Evolutionary conservation across 805 yeast species (phyloP), one percentile per base, ranked within the genome.

Genomic region (Wickerhamiella occidentalis): DNA sequence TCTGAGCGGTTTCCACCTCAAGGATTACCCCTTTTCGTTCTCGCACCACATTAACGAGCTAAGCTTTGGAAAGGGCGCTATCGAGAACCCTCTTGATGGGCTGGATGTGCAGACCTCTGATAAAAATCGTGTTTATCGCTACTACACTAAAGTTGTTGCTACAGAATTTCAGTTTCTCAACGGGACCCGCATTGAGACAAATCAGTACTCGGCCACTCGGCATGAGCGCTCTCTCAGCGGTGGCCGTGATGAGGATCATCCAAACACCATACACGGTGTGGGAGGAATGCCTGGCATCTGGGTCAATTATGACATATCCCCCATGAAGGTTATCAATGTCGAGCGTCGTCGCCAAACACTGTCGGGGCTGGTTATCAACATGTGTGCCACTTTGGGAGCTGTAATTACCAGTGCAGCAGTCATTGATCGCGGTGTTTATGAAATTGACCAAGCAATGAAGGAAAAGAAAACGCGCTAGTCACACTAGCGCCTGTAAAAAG

Each of bases 231-330:
- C 95, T 7, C 63, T 87, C 28, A 55, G 44, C 18, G 97, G 97
- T 17, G 98, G 97, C 28, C 73, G 81, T 52, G 98, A 90, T 61
- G 82, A 75, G 19, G 96, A 90, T 62, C 95, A 92, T 66, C 88
- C 87, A 41, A 80, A 85, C 63, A 85, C 96, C 13, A 29, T 57
- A 44, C 72, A 69, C 52, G 76, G 81, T 2, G 70, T 77, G 49
- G 96, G 96, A 15, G 98, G 98, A 6, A 70, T 82, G 13, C 97
- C 98, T 0, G 96, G 96, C 3, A 73, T 87, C 2, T 85, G 79
- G 64, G 77, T 92, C 68, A 71, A 80, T 58, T 88, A 88, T 67
- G 97, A 92, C 60, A 87, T 92, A 64, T 80, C 94, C 50, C 95
- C 97, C 9, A 72, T 92, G 71, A 86, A 87, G 62, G 87, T 92